Percentiles rank a stretch among this genome's conserved stretches.
These are phyloP conservation scores for Anthoceros angustus DNA, from an alignment of 225 moss, liverwort and hornwort species.

Conservation along the genomic window DNA sequence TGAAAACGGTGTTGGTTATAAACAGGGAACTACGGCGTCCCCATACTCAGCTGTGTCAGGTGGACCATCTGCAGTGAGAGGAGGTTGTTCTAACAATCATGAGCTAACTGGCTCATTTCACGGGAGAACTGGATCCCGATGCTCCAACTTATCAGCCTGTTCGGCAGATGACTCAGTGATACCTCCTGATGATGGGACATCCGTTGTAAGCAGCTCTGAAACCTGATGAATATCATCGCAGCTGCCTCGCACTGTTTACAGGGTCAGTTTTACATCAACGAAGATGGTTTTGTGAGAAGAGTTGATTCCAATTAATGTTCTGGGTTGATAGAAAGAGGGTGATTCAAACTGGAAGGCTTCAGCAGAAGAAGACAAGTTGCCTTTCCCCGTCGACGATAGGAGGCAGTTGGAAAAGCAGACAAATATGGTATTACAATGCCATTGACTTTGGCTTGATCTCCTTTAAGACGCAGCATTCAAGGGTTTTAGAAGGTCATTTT, in stretches of 20 bases:
- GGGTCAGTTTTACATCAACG: background rate
- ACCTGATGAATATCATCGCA: conserved; percentile 1
- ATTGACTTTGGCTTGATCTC: too few species aligned
- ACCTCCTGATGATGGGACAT: conserved; percentile 6
- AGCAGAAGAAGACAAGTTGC: background rate
- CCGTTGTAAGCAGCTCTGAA: background rate
- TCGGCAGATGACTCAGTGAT: conserved; percentile 10
- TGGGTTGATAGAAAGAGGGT: background rate
- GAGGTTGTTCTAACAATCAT: background rate
- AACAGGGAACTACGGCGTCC: background rate
- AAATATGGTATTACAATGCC: background rate
- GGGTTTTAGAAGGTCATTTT: too few species aligned
- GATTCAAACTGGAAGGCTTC: background rate
- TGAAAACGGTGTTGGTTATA: background rate
- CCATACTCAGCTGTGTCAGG: background rate
- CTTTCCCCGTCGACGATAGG: background rate
- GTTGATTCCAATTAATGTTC: background rate
- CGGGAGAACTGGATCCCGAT: conserved; percentile 7
- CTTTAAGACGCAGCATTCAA: too few species aligned
- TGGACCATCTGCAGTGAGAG: background rate
- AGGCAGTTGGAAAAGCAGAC: background rate
- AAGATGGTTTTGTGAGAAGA: background rate
- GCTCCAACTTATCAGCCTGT: conserved; percentile 10
- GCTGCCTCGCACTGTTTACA: background rate
- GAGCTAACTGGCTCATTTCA: background rate